phyloP scores from a whole-genome alignment of 176 grass and related monocot genomes.

The Lolium perenne region DNA sequence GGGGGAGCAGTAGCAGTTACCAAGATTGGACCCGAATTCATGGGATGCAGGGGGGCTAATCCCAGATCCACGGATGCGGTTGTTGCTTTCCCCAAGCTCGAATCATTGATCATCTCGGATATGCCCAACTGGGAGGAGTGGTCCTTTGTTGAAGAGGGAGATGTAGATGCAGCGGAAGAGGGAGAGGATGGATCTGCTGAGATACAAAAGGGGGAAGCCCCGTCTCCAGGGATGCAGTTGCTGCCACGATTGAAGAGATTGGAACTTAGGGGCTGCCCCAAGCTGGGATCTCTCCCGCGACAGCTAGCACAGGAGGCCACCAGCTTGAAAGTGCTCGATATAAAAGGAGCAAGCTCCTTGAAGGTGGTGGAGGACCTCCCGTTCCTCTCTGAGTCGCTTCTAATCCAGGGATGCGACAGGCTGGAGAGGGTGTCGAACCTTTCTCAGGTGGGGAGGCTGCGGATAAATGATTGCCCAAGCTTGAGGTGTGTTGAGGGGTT shows the following conservation, averaged over 20 bases:
- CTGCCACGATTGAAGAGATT: constrained; percentile 6
- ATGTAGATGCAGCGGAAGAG: background rate
- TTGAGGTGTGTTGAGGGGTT: constrained; percentile 41
- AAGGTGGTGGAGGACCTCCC: background rate
- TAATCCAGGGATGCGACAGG: background rate
- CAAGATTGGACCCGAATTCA: background rate
- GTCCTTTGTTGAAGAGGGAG: constrained; percentile 18
- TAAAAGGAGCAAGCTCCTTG: background rate
- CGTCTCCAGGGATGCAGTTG: background rate
- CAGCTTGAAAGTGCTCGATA: background rate
- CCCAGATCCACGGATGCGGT: background rate
- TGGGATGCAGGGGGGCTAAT: background rate
- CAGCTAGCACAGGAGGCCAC: constrained; percentile 1
- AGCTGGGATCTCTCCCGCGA: constrained; percentile 41
- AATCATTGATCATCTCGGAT: background rate
- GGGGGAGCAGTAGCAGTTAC: background rate
- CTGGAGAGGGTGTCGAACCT: constrained; percentile 40
- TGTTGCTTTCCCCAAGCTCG: constrained; percentile 10
- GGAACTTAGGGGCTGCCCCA: background rate
- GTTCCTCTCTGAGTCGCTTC: background rate
- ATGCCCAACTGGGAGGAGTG: constrained; percentile 56
- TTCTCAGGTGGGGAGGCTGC: background rate
- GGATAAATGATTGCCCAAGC: background rate
- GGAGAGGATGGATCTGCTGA: background rate
- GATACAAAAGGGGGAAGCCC: background rate